Evolutionary conservation across 2,329 filamentous ascomycete genomes (phyloP), one percentile per base, ranked within the genome.

Genomic region (Colletotrichum sp.): DNA sequence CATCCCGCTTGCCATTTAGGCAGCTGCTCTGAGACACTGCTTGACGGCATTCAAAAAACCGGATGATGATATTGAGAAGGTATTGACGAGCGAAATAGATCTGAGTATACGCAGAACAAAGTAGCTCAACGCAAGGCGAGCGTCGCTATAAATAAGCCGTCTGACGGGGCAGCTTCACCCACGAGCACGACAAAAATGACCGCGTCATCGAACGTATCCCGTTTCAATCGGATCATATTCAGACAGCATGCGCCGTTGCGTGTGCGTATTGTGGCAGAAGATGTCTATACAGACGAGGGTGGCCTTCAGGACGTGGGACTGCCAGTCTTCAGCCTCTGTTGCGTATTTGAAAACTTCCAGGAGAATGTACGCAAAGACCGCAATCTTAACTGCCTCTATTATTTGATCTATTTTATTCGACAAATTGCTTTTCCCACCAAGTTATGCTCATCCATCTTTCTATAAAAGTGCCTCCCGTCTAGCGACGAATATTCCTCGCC

Each of bases 31-130:
- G 39, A 5, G 18, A 10, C 9, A 44, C 18, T n/a, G 18, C 39
- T 12, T n/a, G 9, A 18, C 5, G 0, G 39, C 39, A n/a, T 10
- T 5, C 1, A 0, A n/a, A n/a, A n/a, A n/a, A n/a, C n/a, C 39
- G 39, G 0, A n/a, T 10, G 39, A 12, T 44, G 18, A 44, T 44
- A 12, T n/a, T n/a, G n/a, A n/a, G n/a, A n/a, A n/a, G n/a, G n/a
- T n/a, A n/a, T n/a, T n/a, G n/a, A n/a, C n/a, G n/a, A n/a, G n/a
- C n/a, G n/a, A n/a, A n/a, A n/a, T n/a, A n/a, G n/a, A n/a, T n/a
- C n/a, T n/a, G n/a, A n/a, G n/a, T n/a, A n/a, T n/a, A n/a, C n/a
- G n/a, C n/a, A n/a, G n/a, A n/a, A n/a, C n/a, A n/a, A n/a, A n/a
- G n/a, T n/a, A n/a, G 16, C 36, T 44, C 6, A 18, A 18, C 36